Conservation (phyloP, 306 rosid genomes). For the Betula pendula region DNA sequence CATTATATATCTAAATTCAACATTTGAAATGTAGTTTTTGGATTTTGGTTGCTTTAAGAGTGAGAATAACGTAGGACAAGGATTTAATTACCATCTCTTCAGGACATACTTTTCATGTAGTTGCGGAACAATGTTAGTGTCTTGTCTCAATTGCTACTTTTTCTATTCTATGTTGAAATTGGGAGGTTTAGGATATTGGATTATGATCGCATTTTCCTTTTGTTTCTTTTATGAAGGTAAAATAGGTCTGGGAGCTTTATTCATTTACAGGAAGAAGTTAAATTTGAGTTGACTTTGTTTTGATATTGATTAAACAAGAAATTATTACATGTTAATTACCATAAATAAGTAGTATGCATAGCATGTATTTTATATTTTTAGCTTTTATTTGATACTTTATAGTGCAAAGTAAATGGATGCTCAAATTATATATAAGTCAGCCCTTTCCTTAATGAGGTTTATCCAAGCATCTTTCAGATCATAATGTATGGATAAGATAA, state of each 20-base stretch:
- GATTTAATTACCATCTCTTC: not conserved
- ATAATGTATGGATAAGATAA: not conserved
- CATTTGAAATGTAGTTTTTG: not conserved
- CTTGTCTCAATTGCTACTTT: not conserved
- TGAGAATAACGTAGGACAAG: not conserved
- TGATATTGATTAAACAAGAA: not conserved
- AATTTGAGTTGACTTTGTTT: not conserved
- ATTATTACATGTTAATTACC: not conserved
- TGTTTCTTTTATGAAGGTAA: not conserved
- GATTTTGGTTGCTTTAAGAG: not conserved
- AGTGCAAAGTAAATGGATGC: not conserved
- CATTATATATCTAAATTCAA: not conserved
- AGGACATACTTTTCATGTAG: not conserved
- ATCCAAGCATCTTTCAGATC: not conserved
- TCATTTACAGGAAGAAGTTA: not conserved
- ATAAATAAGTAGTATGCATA: not conserved
- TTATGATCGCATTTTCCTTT: not conserved
- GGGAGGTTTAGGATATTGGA: not conserved
- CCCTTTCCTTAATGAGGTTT: not conserved
- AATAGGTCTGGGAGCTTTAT: not conserved
- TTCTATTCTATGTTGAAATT: not conserved
- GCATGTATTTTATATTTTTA: not conserved
- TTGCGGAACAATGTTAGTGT: not conserved
- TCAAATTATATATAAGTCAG: not conserved
- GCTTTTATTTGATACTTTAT: not conserved